Base-by-base conservation (phyloP, 345 rosid genomes). In the Rhizophora apiculata region DNA sequence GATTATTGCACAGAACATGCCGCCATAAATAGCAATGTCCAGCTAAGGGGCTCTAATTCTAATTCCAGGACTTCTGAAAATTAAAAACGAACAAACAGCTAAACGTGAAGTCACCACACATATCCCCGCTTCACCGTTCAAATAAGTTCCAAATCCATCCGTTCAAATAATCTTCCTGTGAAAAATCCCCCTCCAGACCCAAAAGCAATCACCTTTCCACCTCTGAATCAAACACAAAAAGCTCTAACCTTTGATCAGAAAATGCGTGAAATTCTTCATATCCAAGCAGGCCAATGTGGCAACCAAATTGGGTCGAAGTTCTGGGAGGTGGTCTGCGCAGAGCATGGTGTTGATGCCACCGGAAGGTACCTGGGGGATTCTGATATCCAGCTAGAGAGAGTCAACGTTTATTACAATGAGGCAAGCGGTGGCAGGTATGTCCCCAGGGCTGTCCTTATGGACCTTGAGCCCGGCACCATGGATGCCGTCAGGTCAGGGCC, bases 371-470 rank as follows among this genome's bases (percentile, higher is more conserved):
- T 8, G 4, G 82, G 79, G 0, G 82, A 75, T 39, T 52, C 71
- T 0, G 74, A 75, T 16, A 66, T 48, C 22, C 77, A 79, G 74
- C 68, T 68, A 22, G 82, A 75, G 10, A 68, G 77, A 65, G n/a
- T 83, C 62, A 78, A 80, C 10, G 86, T 83, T 8, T 83, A 83
- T 57, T 83, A 72, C 74, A 83, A 83, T 26, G 85, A 82, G 69
- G 85, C 85, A 3, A 68, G 77, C 30, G 58, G 72, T 55, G 82
- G 84, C 21, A 68, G 82, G 70, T 81, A 21, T 51, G 82, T 81
- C 2, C 84, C 82, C 0, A 68, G 80, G 52, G 78, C 82, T 3
- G 85, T 82, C 20, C 82, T 81, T 6, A 78, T 78, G 80, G 82
- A 78, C 72, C 82, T 81, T 27, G 82, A 81, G 53, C 82, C 80